A percentile compares a stretch with the other conserved stretches of the same genome.
phyloP scores from a whole-genome alignment of 345 rosid genomes.

The Odontarrhena argentea region DNA sequence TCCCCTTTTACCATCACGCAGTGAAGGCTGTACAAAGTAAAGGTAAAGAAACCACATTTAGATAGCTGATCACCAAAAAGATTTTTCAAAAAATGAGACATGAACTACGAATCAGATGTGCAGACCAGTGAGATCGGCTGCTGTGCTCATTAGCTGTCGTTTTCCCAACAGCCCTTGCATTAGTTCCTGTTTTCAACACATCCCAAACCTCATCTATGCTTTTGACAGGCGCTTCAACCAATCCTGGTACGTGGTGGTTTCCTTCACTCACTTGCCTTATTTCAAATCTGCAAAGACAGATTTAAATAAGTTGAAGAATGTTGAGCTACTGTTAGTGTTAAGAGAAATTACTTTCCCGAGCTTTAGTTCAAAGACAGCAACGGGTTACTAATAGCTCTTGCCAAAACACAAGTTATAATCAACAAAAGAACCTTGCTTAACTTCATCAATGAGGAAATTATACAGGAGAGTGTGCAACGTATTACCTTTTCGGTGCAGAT shows the following conservation, averaged over 20 bases:
- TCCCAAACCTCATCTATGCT: conserved; percentile 90
- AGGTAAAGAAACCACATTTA: conserved; percentile 9
- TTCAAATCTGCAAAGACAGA: conserved; percentile 71
- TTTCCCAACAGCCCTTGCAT: conserved; percentile 85
- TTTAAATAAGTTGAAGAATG: background rate
- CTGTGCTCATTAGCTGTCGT: conserved; percentile 92
- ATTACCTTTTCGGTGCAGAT: conserved; percentile 65
- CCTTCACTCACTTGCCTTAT: conserved; percentile 80
- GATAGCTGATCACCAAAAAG: conserved; percentile 6
- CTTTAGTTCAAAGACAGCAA: conserved; percentile 9
- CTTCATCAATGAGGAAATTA: background rate
- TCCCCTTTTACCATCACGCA: conserved; percentile 92
- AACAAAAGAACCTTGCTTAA: conserved; percentile 2
- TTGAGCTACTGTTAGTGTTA: conserved; percentile 3
- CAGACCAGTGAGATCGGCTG: conserved; percentile 97
- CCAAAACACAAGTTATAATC: conserved; percentile 16
- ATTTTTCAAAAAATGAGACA: background rate
- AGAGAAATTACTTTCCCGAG: background rate
- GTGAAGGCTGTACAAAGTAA: conserved; percentile 58
- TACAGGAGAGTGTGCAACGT: background rate
- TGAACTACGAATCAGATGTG: background rate
- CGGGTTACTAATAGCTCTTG: background rate
- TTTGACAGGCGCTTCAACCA: conserved; percentile 80
- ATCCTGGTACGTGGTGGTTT: conserved; percentile 82
- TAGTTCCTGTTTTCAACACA: conserved; percentile 85